A percentile compares a stretch with the other conserved stretches of the same genome.
Evolutionary conservation across 192 early-diverging fungal species (phyloP).

Genomic region (Jimgerdemannia lactiflua): DNA sequence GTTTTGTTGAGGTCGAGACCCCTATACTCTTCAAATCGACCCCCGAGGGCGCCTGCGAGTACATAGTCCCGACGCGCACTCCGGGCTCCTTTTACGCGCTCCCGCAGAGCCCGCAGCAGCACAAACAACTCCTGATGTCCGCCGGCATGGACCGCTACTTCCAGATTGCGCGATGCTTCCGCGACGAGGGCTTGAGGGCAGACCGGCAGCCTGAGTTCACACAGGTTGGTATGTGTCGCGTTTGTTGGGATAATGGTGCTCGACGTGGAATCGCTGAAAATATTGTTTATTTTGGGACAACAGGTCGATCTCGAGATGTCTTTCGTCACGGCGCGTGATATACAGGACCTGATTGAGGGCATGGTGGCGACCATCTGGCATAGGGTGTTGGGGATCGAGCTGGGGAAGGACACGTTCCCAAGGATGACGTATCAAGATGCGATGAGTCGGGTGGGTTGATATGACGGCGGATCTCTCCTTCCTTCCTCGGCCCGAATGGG

Average conservation of each 20-base stretch:
- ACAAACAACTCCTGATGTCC: constrained; percentile 92
- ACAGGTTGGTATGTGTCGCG: constrained; percentile 51
- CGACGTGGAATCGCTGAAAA: no score
- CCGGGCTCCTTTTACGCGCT: constrained; percentile 79
- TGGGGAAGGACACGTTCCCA: constrained; percentile 55
- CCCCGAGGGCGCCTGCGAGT: constrained; percentile 92
- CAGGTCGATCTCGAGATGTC: constrained; percentile 91
- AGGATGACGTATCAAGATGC: constrained; percentile 81
- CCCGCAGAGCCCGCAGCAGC: constrained; percentile 91
- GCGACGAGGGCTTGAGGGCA: constrained; percentile 84
- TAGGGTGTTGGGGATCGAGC: constrained; percentile 45
- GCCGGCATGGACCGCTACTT: constrained; percentile 89
- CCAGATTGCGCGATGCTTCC: constrained; percentile 90
- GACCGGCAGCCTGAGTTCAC: constrained; percentile 96
- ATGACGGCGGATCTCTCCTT: background rate
- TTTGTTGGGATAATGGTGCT: background rate
- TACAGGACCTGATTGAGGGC: constrained; percentile 72
- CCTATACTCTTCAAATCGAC: constrained; percentile 90
- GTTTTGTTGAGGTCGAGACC: constrained; percentile 91
- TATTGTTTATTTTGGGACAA: no score
- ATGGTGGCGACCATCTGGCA: constrained; percentile 67
- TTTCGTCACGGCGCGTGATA: constrained; percentile 69
- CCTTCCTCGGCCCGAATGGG: background rate
- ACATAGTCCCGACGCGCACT: constrained; percentile 86
- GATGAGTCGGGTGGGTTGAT: constrained; percentile 55